Percentiles rank a stretch among this genome's conserved stretches.
phyloP scores from a whole-genome alignment of 768 basidiomycete genomes.

The Termitomyces bulborhizus region DNA sequence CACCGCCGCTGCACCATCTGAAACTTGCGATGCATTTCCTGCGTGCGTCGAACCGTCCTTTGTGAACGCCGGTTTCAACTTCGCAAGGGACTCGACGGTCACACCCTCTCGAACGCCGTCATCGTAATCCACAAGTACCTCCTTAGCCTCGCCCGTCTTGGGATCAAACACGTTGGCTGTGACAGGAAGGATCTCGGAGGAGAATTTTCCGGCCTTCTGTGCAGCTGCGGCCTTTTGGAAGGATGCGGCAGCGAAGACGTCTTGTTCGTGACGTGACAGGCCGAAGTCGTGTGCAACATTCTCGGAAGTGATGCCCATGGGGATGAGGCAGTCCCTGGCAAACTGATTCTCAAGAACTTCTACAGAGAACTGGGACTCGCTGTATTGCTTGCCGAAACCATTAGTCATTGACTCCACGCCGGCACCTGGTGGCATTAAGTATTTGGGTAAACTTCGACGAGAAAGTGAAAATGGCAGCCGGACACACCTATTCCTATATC shows the following conservation, averaged over 20 bases:
- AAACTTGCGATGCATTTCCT: constrained; percentile 84
- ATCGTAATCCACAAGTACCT: constrained; percentile 71
- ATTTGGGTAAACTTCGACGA: neutral
- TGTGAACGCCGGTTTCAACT: constrained; percentile 83
- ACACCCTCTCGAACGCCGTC: constrained; percentile 87
- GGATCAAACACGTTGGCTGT: constrained; percentile 66
- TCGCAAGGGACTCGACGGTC: constrained; percentile 68
- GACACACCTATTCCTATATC: constrained; percentile 81
- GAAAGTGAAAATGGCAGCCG: neutral
- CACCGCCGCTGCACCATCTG: constrained; percentile 91
- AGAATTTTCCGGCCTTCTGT: constrained; percentile 77
- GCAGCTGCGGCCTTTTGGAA: constrained; percentile 83
- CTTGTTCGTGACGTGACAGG: constrained; percentile 70
- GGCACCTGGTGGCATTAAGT: constrained; percentile 41
- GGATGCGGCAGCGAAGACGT: constrained; percentile 78
- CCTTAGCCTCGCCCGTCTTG: constrained; percentile 62
- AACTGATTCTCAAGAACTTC: constrained; percentile 60
- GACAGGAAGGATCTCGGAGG: constrained; percentile 82
- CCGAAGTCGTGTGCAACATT: constrained; percentile 82
- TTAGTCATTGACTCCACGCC: constrained; percentile 91
- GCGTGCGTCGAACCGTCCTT: constrained; percentile 77
- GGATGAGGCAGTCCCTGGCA: constrained; percentile 77
- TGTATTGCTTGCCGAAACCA: constrained; percentile 53
- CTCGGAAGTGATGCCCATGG: constrained; percentile 94
- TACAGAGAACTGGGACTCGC: constrained; percentile 58